phyloP scores from a whole-genome alignment of 23 red algal species.

The Agarophyton chilense region DNA sequence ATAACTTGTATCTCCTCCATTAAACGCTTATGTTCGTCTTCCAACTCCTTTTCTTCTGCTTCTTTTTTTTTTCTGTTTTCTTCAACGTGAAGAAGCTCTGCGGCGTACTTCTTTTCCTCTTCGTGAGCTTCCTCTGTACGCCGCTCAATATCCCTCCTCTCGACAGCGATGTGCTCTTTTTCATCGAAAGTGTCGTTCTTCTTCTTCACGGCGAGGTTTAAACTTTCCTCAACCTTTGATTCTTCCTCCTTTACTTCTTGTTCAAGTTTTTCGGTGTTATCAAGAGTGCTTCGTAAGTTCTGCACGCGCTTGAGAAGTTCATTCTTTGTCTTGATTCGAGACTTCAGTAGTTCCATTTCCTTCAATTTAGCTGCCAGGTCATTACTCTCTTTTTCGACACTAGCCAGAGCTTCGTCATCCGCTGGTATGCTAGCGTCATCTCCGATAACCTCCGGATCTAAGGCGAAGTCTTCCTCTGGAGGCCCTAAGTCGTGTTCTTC shows the following conservation, averaged over 20 bases:
- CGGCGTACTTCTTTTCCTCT: conserved; percentile 42
- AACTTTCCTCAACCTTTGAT: conserved; percentile 35
- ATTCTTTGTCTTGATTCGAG: conserved; percentile 46
- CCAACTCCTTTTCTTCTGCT: conserved; percentile 51
- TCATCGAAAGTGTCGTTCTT: conserved; percentile 61
- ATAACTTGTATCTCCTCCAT: conserved; percentile 52
- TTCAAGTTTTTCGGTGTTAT: conserved; percentile 32
- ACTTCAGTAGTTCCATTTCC: conserved; percentile 47
- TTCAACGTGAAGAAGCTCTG: conserved; percentile 4
- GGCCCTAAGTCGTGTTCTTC: conserved; percentile 29
- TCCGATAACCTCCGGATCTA: background rate
- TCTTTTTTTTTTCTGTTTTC: conserved; percentile 37
- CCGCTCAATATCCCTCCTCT: conserved; percentile 45
- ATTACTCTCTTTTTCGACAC: conserved; percentile 28
- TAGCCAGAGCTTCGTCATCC: conserved; percentile 43
- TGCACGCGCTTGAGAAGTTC: conserved; percentile 61
- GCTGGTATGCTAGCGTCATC: conserved; percentile 39
- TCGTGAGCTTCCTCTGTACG: conserved; percentile 26
- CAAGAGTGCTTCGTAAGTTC: conserved; percentile 18
- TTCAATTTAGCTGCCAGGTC: conserved; percentile 20
- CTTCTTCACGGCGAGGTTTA: conserved; percentile 33
- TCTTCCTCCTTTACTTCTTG: conserved; percentile 43
- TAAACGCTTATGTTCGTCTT: conserved; percentile 46
- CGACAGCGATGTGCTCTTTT: conserved; percentile 57
- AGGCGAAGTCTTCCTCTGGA: background rate